Conservation (phyloP, 139 green algal species). For the Limnomonas spitsbergensis region DNA sequence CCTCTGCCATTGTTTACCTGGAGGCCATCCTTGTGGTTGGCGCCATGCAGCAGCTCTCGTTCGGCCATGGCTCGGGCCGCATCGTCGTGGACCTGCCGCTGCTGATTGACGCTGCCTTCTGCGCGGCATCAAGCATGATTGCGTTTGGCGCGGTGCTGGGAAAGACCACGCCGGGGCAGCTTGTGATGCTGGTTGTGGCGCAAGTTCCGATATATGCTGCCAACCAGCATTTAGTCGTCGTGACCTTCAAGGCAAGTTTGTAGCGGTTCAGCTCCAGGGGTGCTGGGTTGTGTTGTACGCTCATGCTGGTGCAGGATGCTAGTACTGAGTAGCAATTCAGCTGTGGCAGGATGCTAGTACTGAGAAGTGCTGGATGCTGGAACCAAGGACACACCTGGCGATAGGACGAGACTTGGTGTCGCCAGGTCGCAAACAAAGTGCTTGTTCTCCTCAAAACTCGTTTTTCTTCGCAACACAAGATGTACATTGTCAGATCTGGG, state of each 20-base stretch:
- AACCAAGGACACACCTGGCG: no score
- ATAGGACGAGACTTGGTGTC: no score
- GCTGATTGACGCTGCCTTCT: conserved; percentile 56
- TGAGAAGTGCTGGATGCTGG: no score
- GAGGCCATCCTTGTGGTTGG: conserved; percentile 38
- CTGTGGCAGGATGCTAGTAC: no score
- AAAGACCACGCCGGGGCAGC: conserved; percentile 55
- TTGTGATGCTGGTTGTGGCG: conserved; percentile 44
- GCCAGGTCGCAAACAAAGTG: no score
- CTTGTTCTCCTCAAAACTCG: no score
- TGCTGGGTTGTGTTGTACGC: no score
- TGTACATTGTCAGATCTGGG: no score
- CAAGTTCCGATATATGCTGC: conserved; percentile 55
- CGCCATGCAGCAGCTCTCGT: conserved; percentile 35
- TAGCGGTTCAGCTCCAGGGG: no score
- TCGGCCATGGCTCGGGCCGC: neutral
- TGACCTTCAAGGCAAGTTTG: conserved; percentile 38
- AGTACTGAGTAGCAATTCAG: no score
- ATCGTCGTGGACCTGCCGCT: conserved; percentile 41
- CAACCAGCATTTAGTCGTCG: conserved; percentile 40
- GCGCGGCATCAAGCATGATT: conserved; percentile 58
- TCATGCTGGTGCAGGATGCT: no score
- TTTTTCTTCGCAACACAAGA: no score
- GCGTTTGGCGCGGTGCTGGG: conserved; percentile 64
- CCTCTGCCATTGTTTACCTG: conserved; percentile 50